Evolutionary conservation across 179 eudicot genomes (phyloP).

Genomic region (Corrigiola litoralis): DNA sequence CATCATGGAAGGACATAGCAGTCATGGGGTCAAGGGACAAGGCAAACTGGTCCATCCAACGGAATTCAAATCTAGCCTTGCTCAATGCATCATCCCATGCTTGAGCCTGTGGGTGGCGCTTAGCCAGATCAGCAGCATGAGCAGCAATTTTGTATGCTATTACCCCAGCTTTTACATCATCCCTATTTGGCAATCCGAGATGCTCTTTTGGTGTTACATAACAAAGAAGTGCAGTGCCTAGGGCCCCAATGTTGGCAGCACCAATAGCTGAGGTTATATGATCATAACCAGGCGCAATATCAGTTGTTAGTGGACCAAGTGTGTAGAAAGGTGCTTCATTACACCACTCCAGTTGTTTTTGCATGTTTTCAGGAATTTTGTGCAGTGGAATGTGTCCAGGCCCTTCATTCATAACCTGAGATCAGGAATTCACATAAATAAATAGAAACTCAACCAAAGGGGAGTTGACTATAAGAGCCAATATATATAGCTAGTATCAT

Average conservation of each 20-base stretch:
- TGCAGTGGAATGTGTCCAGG: slow-evolving; percentile 99
- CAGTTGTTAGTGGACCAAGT: slow-evolving; percentile 94
- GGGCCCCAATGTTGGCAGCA: slow-evolving; percentile 96
- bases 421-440: slow-evolving; percentile 11
- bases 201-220: slow-evolving; percentile 99
- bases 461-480: background rate
- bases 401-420: slow-evolving; percentile 98
- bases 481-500: background rate
- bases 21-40: slow-evolving; percentile 92
- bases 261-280: slow-evolving; percentile 99
- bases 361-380: slow-evolving; percentile 98
- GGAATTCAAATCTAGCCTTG: slow-evolving; percentile 94
- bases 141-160: slow-evolving; percentile 96
- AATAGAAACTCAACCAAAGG: background rate
- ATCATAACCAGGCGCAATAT: slow-evolving; percentile 98
- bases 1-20: slow-evolving; percentile 97
- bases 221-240: slow-evolving; percentile 93
- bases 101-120: slow-evolving; percentile 82
- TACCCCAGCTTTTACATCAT: slow-evolving; percentile 94
- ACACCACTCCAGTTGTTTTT: slow-evolving; percentile 97
- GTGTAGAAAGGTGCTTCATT: slow-evolving; percentile 98
- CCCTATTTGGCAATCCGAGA: slow-evolving; percentile 91
- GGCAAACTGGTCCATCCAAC: slow-evolving; percentile 99
- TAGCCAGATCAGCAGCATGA: slow-evolving; percentile 97
- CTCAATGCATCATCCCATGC: slow-evolving; percentile 95